Evolutionary conservation across 2,329 filamentous ascomycete species (phyloP).

Genomic region (Fusarium aywerte): DNA sequence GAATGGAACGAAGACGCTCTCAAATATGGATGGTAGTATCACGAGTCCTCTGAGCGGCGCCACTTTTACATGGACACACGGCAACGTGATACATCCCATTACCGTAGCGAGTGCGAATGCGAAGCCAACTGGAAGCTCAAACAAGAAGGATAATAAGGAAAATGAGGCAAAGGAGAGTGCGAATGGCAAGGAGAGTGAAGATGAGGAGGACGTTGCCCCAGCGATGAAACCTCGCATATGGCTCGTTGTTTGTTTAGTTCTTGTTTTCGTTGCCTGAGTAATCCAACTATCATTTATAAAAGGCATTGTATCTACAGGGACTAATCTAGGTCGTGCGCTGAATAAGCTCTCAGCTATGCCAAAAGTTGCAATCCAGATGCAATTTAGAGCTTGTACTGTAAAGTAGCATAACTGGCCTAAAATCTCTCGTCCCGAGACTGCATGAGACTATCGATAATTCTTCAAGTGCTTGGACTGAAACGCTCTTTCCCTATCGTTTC

Average conservation of each 20-base stretch:
- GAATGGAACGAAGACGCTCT: background rate
- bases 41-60: background rate
- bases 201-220: background rate
- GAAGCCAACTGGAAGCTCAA: background rate
- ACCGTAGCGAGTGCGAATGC: background rate
- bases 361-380: too few species aligned
- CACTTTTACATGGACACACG: background rate
- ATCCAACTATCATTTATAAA: too few species aligned
- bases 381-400: too few species aligned
- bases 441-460: too few species aligned
- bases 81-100: background rate
- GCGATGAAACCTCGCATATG: background rate
- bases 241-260: background rate
- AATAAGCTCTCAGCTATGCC: too few species aligned
- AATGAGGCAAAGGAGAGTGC: background rate
- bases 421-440: too few species aligned
- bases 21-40: background rate
- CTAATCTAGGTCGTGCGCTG: too few species aligned
- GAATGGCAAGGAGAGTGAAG: background rate
- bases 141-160: background rate
- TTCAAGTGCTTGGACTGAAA: too few species aligned
- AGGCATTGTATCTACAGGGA: too few species aligned
- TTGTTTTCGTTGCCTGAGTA: background rate
- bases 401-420: too few species aligned
- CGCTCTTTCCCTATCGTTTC: too few species aligned